phyloP scores from a whole-genome alignment of 2,329 filamentous ascomycete genomes.

The Trichophyton verrucosum region DNA sequence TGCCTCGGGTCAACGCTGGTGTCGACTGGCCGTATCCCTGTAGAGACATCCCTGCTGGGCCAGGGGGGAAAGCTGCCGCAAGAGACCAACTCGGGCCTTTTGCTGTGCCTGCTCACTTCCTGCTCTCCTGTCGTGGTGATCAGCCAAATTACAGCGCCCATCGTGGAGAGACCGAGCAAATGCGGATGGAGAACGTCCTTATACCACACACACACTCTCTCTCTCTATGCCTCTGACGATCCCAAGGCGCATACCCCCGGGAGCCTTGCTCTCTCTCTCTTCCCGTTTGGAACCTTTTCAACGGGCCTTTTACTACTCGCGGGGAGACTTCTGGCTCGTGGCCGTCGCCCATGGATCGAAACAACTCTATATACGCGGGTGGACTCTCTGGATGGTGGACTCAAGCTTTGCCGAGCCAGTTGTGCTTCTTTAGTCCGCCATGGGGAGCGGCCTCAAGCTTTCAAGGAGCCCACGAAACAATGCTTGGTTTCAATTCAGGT shows the following conservation, averaged over 20 bases:
- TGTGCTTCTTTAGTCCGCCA: background rate
- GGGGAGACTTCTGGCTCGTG: no score
- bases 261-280: no score
- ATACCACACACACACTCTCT: background rate
- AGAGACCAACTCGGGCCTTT: background rate
- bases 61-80: background rate
- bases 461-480: background rate
- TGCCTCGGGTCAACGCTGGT: background rate
- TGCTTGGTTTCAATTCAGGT: conserved; percentile 2
- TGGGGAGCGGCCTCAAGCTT: background rate
- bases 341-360: background rate
- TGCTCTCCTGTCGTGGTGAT: background rate
- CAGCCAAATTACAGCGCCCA: background rate
- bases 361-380: background rate
- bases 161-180: background rate
- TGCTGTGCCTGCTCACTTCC: no score
- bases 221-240: background rate
- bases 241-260: background rate
- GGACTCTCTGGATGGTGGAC: background rate
- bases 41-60: no score
- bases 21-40: no score
- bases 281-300: background rate
- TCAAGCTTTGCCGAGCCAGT: conserved; percentile 3
- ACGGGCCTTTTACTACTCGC: background rate
- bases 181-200: background rate